Evolutionary conservation across 2,329 filamentous ascomycete species (phyloP).

Genomic region (Aspergillus hiratsukae): DNA sequence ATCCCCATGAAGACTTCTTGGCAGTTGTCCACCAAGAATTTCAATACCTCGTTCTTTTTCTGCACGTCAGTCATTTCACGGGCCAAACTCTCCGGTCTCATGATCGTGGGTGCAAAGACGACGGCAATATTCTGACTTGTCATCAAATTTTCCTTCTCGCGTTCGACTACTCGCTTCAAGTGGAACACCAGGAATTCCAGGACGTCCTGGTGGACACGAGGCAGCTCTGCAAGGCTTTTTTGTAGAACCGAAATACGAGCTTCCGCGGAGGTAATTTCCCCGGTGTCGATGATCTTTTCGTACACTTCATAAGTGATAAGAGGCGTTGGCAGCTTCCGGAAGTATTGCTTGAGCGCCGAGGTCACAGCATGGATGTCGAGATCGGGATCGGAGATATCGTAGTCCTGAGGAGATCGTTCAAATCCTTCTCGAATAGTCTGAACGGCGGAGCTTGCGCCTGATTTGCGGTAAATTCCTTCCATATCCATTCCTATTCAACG

Average conservation of each 20-base stretch:
- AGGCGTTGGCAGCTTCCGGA: constrained; percentile 84
- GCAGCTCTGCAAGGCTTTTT: constrained; percentile 71
- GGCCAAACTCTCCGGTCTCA: constrained; percentile 84
- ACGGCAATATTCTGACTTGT: constrained; percentile 93
- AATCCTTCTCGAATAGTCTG: constrained; percentile 89
- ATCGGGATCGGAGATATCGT: constrained; percentile 87
- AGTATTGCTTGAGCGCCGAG: constrained; percentile 94
- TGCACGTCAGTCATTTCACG: constrained; percentile 96
- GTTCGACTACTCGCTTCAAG: constrained; percentile 76
- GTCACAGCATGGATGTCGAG: constrained; percentile 96
- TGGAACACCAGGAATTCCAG: constrained; percentile 94
- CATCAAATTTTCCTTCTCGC: constrained; percentile 88
- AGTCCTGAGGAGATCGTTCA: constrained; percentile 69
- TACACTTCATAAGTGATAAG: constrained; percentile 91
- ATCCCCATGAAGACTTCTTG: constrained; percentile 66
- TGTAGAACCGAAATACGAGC: constrained; percentile 69
- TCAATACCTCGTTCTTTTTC: constrained; percentile 83
- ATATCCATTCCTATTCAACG: constrained; percentile 67
- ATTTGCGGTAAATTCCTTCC: constrained; percentile 97
- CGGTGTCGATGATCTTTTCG: constrained; percentile 71
- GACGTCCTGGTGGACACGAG: constrained; percentile 78
- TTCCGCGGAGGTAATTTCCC: constrained; percentile 58
- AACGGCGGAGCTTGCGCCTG: constrained; percentile 85
- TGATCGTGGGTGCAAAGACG: constrained; percentile 95
- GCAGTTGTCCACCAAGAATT: constrained; percentile 89